These are phyloP conservation scores for Rosa multiflora DNA, from an alignment of 306 rosid genomes.

Conservation along the genomic window DNA sequence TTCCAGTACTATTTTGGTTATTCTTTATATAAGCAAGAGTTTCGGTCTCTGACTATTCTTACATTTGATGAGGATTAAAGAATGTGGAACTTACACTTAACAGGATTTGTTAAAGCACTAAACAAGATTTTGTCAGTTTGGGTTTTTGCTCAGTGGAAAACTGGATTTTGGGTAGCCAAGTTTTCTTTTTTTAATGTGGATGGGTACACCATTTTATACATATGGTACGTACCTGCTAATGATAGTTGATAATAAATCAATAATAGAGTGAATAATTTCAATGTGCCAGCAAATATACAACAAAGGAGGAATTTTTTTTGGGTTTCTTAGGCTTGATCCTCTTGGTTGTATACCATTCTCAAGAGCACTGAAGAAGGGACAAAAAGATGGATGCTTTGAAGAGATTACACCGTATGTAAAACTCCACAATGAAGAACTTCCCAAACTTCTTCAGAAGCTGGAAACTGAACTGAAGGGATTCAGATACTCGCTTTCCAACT, in stretches of 20 bases:
- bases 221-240: too few species aligned
- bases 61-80: neutral
- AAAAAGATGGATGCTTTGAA: constrained; percentile 2
- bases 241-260: neutral
- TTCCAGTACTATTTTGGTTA: neutral
- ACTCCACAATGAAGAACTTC: constrained; percentile 19
- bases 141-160: too few species aligned
- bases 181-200: too few species aligned
- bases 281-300: constrained; percentile 23
- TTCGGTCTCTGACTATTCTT: neutral
- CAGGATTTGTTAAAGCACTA: neutral
- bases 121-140: too few species aligned
- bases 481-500: too few species aligned
- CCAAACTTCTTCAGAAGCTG: constrained; percentile 14
- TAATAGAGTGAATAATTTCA: neutral
- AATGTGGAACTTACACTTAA: neutral
- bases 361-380: neutral
- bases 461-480: constrained; percentile 25
- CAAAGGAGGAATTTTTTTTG: constrained; percentile 36
- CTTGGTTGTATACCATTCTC: constrained; percentile 17
- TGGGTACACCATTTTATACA: too few species aligned
- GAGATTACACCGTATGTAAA: neutral
- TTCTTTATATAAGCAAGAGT: neutral
- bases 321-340: constrained; percentile 14
- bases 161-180: too few species aligned